phyloP scores from a whole-genome alignment of 768 basidiomycete genomes.

The Cystobasidiopsis lactophilus region DNA sequence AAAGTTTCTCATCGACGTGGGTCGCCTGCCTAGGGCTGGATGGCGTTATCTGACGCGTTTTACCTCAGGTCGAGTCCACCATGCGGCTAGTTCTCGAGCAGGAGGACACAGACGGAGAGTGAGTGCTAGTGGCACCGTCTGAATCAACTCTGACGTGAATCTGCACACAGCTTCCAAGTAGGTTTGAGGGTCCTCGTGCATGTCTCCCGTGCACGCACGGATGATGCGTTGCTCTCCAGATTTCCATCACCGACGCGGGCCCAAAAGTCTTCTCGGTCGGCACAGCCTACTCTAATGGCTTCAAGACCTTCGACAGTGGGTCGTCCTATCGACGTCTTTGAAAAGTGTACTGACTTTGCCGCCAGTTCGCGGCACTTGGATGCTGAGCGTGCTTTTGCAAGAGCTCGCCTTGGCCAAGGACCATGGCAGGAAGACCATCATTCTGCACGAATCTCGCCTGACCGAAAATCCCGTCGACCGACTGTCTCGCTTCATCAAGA shows the following conservation, averaged over 20 bases:
- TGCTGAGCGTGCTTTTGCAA: slow-evolving; percentile 96
- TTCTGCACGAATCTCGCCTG: slow-evolving; percentile 93
- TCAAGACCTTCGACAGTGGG: slow-evolving; percentile 77
- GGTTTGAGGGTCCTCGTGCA: slow-evolving; percentile 13
- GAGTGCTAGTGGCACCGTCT: neutral
- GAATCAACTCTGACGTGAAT: neutral
- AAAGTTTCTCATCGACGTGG: slow-evolving; percentile 10
- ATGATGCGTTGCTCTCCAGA: slow-evolving; percentile 24
- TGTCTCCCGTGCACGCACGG: neutral
- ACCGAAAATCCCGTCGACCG: slow-evolving; percentile 95
- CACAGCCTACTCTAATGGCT: slow-evolving; percentile 90
- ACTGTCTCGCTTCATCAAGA: slow-evolving; percentile 80
- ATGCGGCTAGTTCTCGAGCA: slow-evolving; percentile 89
- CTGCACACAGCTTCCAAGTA: slow-evolving; percentile 37
- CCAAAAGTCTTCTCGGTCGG: slow-evolving; percentile 90
- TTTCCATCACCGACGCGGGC: slow-evolving; percentile 84
- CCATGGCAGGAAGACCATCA: slow-evolving; percentile 82
- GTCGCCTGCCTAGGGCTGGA: too few species aligned
- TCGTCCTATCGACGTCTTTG: neutral
- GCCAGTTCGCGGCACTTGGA: slow-evolving; percentile 70
- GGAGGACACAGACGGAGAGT: slow-evolving; percentile 84
- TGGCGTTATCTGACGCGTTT: neutral
- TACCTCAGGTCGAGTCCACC: slow-evolving; percentile 36
- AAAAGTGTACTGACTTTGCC: neutral
- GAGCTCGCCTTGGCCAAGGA: slow-evolving; percentile 91